phyloP scores from a whole-genome alignment of 139 green algal genomes.

The Gonium pectorale region DNA sequence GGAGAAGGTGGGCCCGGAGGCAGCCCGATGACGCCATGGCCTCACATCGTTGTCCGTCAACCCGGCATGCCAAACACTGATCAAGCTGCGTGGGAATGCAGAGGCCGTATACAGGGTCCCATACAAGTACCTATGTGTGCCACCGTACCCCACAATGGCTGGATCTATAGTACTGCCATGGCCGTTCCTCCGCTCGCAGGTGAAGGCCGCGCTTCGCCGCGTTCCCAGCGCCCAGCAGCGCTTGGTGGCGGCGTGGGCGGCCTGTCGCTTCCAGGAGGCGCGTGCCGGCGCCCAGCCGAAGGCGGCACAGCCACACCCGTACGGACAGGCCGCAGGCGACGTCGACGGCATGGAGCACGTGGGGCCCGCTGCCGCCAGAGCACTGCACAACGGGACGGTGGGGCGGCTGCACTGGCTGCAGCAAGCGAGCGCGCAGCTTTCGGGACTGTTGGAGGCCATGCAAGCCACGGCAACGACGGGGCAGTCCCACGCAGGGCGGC shows the following conservation, averaged over 20 bases:
- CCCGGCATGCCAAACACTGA: too few relatives aligned
- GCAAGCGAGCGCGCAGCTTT: constrained; percentile 7
- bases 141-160: too few relatives aligned
- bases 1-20: constrained; percentile 52
- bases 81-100: too few relatives aligned
- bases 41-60: neutral
- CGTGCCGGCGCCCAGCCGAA: neutral
- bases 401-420: neutral
- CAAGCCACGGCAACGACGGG: neutral
- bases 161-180: neutral
- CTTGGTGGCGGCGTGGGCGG: constrained; percentile 5
- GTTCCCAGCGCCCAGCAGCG: constrained; percentile 37
- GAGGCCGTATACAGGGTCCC: too few relatives aligned
- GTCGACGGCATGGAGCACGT: neutral
- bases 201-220: constrained; percentile 48
- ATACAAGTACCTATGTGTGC: too few relatives aligned
- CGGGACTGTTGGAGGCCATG: constrained; percentile 2
- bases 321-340: too few relatives aligned
- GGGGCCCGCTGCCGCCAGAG: neutral
- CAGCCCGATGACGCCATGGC: too few relatives aligned
- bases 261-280: constrained; percentile 31
- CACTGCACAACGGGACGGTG: neutral
- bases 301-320: neutral
- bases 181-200: constrained; percentile 1
- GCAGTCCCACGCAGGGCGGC: too few relatives aligned